Conservation (phyloP, 805 yeast genomes). For the Barnettozyma populi region DNA sequence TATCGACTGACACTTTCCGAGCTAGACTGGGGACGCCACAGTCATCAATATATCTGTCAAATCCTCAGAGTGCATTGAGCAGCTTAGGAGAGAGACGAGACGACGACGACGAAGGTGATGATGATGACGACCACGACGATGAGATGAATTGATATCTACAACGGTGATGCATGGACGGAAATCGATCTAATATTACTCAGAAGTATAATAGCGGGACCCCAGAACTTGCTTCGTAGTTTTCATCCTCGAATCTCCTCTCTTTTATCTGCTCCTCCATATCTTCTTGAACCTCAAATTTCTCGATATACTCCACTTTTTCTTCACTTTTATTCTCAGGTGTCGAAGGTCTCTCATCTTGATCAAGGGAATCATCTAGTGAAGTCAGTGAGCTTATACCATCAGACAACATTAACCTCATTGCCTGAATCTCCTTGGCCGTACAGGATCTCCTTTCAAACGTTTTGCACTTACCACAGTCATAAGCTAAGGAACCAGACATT, state of each 20-base stretch:
- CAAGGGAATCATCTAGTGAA: background rate
- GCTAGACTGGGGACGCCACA: slow-evolving; percentile 19
- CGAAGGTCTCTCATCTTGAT: background rate
- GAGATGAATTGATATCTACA: background rate
- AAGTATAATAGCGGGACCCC: background rate
- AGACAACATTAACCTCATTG: background rate
- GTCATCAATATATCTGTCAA: slow-evolving; percentile 13
- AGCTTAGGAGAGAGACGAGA: slow-evolving; percentile 18
- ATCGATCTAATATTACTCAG: background rate
- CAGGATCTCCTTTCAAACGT: background rate
- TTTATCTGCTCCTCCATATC: background rate
- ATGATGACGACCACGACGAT: background rate
- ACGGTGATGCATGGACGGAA: background rate
- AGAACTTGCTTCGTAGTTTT: background rate
- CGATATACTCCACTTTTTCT: background rate
- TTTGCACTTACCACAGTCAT: too few species aligned
- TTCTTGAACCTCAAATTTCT: too few species aligned
- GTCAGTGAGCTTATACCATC: background rate
- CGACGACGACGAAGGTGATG: too few species aligned
- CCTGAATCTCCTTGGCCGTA: background rate
- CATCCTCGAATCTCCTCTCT: background rate
- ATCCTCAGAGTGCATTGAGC: slow-evolving; percentile 19
- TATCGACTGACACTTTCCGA: background rate
- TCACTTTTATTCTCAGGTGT: background rate
- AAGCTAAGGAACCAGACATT: too few species aligned